Conservation (phyloP, 2,329 filamentous ascomycete species). For the Sporothrix globosa region DNA sequence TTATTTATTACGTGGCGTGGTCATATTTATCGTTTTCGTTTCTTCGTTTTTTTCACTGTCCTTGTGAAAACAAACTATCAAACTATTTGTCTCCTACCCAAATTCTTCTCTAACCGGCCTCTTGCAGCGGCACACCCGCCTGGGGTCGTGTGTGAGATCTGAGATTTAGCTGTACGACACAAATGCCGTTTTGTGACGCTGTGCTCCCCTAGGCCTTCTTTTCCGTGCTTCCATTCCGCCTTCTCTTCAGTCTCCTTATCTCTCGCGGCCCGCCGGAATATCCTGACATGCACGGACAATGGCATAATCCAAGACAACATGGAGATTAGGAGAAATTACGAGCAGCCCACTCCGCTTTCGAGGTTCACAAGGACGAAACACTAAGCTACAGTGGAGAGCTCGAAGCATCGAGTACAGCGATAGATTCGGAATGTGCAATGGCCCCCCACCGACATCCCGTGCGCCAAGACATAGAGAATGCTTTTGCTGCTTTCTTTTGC, state of each 20-base stretch:
- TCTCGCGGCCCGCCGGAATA: background rate
- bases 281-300: conserved; percentile 1
- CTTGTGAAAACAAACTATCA: too few relatives aligned
- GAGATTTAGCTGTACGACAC: background rate
- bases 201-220: background rate
- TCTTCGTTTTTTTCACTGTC: too few relatives aligned
- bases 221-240: conserved; percentile 5
- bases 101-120: conserved; percentile 3
- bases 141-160: background rate
- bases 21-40: background rate
- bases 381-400: too few relatives aligned
- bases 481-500: background rate
- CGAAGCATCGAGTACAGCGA: background rate
- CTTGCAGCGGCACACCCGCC: background rate
- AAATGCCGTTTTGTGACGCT: background rate
- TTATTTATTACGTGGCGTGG: too few relatives aligned
- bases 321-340: conserved; percentile 21
- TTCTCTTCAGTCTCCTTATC: background rate
- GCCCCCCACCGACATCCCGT: conserved; percentile 18
- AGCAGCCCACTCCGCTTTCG: background rate
- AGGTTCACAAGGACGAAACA: background rate
- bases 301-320: conserved; percentile 9
- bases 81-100: background rate
- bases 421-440: background rate
- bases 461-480: conserved; percentile 22